A percentile compares a stretch with the other conserved stretches of the same genome.
Conservation (phyloP, 177 flowering plant species). For the Vitis hybrid region DNA sequence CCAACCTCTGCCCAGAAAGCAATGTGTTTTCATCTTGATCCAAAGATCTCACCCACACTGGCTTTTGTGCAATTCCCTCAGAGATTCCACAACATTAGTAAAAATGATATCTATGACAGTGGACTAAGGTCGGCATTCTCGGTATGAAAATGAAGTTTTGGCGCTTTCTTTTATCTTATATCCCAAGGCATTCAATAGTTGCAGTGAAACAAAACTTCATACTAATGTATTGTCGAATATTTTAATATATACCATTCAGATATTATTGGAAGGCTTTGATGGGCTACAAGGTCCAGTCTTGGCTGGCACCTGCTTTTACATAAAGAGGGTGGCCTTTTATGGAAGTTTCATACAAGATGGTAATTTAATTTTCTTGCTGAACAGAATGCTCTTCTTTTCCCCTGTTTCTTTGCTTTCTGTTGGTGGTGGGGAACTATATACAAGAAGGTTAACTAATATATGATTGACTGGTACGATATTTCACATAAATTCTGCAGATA, state of each 20-base stretch:
- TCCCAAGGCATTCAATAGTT: too few relatives aligned
- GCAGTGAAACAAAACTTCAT: too few relatives aligned
- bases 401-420: too few relatives aligned
- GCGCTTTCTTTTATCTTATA: too few relatives aligned
- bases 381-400: too few relatives aligned
- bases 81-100: conserved; percentile 37
- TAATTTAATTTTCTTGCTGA: neutral
- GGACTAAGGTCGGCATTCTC: conserved; percentile 21
- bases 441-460: too few relatives aligned
- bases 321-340: conserved; percentile 47
- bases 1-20: conserved; percentile 54
- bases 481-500: conserved; percentile 13
- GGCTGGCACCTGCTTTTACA: conserved; percentile 52
- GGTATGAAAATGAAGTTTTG: conserved; percentile 17
- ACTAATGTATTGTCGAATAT: too few relatives aligned
- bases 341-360: conserved; percentile 21
- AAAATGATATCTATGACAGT: conserved; percentile 52
- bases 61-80: conserved; percentile 74
- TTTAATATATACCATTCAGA: conserved; percentile 21
- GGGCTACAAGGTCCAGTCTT: conserved; percentile 55
- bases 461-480: too few relatives aligned
- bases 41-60: conserved; percentile 29
- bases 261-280: conserved; percentile 44
- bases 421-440: too few relatives aligned
- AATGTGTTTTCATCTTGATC: conserved; percentile 70